Evolutionary conservation across 306 rosid genomes (phyloP).

Genomic region (Trifolium pratense): DNA sequence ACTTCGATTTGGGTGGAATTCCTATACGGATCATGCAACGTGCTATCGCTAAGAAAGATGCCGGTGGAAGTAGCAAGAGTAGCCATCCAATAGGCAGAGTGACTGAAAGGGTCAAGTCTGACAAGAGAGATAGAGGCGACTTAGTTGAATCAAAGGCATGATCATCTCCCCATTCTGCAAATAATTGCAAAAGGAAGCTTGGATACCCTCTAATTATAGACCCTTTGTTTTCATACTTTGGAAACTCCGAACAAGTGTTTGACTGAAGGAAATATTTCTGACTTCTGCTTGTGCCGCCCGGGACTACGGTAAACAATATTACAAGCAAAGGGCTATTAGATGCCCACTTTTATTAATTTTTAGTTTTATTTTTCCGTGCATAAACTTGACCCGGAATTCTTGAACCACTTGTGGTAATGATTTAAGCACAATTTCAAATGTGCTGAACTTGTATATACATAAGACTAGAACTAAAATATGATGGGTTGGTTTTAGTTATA

Average conservation of each 20-base stretch:
- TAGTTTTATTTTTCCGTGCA: constrained; percentile 12
- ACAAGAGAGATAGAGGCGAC: constrained; percentile 78
- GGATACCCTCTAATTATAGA: constrained; percentile 5
- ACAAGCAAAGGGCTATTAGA: neutral
- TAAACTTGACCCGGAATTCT: neutral
- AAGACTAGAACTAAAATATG: neutral
- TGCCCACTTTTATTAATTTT: constrained; percentile 2
- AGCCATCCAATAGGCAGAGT: constrained; percentile 40
- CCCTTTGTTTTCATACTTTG: neutral
- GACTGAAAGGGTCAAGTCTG: constrained; percentile 57
- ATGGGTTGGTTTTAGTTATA: neutral
- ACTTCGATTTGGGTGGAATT: constrained; percentile 94
- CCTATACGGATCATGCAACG: constrained; percentile 91
- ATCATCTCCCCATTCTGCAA: constrained; percentile 8
- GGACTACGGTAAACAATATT: neutral
- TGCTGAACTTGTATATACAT: constrained; percentile 26
- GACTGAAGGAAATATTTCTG: neutral
- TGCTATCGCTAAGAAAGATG: constrained; percentile 51
- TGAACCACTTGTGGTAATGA: neutral
- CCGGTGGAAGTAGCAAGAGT: constrained; percentile 50
- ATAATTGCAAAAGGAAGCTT: constrained; percentile 10
- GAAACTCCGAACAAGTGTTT: constrained; percentile 11
- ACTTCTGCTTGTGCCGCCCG: neutral
- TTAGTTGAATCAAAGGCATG: constrained; percentile 25
- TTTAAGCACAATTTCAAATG: constrained; percentile 12